Evolutionary conservation across 345 rosid species (phyloP), one percentile per base, ranked within the genome.

Genomic region (Pugionium cornutum): DNA sequence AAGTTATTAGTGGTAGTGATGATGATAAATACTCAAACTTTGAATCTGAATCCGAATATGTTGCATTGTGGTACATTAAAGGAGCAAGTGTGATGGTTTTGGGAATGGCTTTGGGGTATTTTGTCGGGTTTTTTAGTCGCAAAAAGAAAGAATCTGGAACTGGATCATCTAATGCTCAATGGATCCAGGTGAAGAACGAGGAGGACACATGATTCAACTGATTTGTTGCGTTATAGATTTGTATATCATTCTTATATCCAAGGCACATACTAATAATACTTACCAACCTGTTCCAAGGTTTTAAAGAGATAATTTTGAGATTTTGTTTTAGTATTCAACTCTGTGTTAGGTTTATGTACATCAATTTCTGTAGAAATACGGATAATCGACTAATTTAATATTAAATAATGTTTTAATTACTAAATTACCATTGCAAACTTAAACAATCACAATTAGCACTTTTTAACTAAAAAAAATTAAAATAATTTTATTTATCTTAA

Each of bases 71-170:
- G 79, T 89, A 77, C 51, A 71, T 87, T 63, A 80, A 77, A 82
- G 88, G 79, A 70, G 97, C 81, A 7, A 82, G 96, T 62, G 74
- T 87, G 45, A 64, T 92, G 75, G 66, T 92, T 40, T 83, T 87
- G 27, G 96, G 96, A 34, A 78, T 69, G 62, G 77, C 88, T 29
- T 68, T 81, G 39, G 97, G 98, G 48, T 88, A 82, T 41, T 62
- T 82, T 67, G 61, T 89, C 1, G 96, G 97, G 3, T 88, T 76
- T 50, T 36, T 86, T 67, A 81, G 89, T 40, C 89, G 46, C 33
- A 6, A 79, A 9, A 83, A 77, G 79, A 89, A 75, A 78, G 77
- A 70, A 52, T 52, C 67, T 75, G 73, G 62, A 26, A 6, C 4
- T 57, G 70, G 65, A 41, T 48, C 75, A 32, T 41, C 69, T 1